These are phyloP conservation scores for Kondoa malvinella DNA, from an alignment of 768 basidiomycete genomes.

Conservation along the genomic window DNA sequence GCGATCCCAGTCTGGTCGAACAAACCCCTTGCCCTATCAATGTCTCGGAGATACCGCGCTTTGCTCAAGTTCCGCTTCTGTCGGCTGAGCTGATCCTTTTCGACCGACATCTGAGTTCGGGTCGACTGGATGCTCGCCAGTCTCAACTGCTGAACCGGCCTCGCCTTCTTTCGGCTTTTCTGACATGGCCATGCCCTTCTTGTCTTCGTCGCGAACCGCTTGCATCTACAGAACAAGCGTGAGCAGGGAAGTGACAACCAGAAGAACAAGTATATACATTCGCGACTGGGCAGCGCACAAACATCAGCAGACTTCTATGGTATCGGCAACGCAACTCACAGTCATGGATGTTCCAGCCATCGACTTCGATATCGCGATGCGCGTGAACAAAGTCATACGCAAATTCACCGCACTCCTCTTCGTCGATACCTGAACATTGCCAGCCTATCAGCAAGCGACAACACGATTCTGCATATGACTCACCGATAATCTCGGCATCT, in stretches of 20 bases:
- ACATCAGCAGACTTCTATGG: too few relatives aligned
- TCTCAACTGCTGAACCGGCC: too few relatives aligned
- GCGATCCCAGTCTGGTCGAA: too few relatives aligned
- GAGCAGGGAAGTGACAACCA: background rate
- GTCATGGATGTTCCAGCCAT: background rate
- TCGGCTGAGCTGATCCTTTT: background rate
- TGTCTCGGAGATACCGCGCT: background rate
- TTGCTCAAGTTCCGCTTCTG: background rate
- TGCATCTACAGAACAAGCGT: background rate
- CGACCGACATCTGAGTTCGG: background rate
- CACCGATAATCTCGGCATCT: slow-evolving; percentile 45
- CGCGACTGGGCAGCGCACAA: background rate
- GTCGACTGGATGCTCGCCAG: background rate
- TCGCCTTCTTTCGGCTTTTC: background rate
- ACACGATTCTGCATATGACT: too few relatives aligned
- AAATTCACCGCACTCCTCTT: background rate
- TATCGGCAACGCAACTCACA: background rate
- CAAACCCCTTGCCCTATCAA: background rate
- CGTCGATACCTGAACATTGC: too few relatives aligned
- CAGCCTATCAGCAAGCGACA: too few relatives aligned
- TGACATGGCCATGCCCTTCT: background rate
- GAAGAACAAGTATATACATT: background rate
- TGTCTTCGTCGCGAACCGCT: background rate
- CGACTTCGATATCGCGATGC: background rate
- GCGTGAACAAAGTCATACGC: background rate